Evolutionary conservation across 345 rosid species (phyloP), one percentile per base, ranked within the genome.

Genomic region (Conringia planisiliqua): DNA sequence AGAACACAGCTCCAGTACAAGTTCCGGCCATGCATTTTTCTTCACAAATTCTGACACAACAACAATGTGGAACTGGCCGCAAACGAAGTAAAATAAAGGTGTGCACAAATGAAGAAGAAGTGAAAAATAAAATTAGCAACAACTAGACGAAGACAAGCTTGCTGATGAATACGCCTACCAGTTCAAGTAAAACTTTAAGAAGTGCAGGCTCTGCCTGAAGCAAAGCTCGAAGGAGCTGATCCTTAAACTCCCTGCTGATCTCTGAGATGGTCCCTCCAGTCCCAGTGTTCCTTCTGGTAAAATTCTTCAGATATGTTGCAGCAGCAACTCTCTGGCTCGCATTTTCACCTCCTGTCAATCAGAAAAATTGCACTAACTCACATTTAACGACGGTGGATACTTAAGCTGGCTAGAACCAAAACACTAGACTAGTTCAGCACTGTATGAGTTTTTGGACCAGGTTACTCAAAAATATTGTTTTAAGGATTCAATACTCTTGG

Each of bases 181-280:
- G 85, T 83, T 90, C 97, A 62, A 90, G 87, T 78, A 92, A 73
- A 63, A 88, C 85, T 86, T 90, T 92, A n/a, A 92, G 82, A 79
- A 92, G 79, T 3, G 84, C 70, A 22, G 83, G 77, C 38, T 90
- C 94, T 7, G 81, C 90, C 56, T 68, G 81, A 67, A 92, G 89
- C 79, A 87, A 78, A 63, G 82, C 87, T 71, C n/a, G 79, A 83
- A 92, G 59, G 10, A 92, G 89, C 79, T 84, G 86, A 72, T 83
- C 86, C 83, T 87, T 90, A 82, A 92, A 90, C 84, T 88, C 96
- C 75, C 82, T 84, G 78, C 86, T 74, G 56, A 84, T 83, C 72
- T 71, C 80, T 47, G 84, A 80, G 72, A 60, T 72, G 10, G 80
- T 56, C 72, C 66, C 71, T 27, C 63, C 81, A 56, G 72, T 22